These are phyloP conservation scores for Solanum infundibuliforme DNA, from an alignment of 257 asterid genomes.

Conservation along the genomic window DNA sequence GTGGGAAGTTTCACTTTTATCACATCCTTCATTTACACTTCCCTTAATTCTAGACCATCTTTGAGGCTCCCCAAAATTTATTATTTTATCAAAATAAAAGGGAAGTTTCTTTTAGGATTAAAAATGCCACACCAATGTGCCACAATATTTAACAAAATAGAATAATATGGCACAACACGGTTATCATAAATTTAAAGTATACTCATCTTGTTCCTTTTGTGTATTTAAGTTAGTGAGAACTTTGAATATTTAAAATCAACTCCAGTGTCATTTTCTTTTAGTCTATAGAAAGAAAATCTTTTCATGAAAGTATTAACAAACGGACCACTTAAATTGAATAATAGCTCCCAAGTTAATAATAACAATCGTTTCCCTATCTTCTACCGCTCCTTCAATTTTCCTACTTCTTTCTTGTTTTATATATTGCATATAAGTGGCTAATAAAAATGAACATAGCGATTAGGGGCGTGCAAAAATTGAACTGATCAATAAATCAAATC, in stretches of 20 bases:
- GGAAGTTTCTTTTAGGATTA: background rate
- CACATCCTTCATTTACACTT: background rate
- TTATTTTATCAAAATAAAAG: background rate
- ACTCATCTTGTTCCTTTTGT: background rate
- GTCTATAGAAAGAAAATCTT: background rate
- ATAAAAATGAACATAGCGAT: background rate
- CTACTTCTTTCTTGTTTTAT: background rate
- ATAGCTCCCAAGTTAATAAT: background rate
- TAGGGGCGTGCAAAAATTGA: background rate
- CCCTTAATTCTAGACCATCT: background rate
- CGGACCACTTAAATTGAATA: background rate
- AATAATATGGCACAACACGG: background rate
- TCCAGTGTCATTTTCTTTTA: background rate
- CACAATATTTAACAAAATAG: background rate
- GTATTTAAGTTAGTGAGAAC: background rate
- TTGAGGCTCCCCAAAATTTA: background rate
- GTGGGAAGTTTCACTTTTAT: background rate
- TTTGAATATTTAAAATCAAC: background rate
- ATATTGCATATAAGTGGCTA: background rate
- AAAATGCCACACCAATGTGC: background rate
- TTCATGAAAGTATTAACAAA: background rate
- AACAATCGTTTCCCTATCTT: background rate
- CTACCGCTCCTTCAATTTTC: too few species aligned
- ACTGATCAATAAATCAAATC: background rate
- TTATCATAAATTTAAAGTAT: background rate